Evolutionary conservation across 2,329 filamentous ascomycete genomes (phyloP).

Genomic region (Capronia epimyces): DNA sequence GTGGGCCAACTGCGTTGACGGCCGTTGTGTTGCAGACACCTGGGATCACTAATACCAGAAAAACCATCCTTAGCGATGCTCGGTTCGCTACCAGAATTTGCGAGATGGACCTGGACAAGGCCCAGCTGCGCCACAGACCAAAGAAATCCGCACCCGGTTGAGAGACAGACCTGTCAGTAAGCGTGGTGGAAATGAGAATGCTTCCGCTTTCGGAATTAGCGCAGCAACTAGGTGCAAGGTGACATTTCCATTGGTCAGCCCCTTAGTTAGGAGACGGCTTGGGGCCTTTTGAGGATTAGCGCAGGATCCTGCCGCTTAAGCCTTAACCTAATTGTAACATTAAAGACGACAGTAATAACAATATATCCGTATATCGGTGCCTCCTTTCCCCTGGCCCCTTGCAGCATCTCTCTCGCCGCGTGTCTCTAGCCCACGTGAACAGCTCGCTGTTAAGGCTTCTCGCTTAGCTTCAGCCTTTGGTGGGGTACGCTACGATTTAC

Average conservation of each 20-base stretch:
- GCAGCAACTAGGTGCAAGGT: not conserved
- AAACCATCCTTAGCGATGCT: not conserved
- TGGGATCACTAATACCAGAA: too few relatives aligned
- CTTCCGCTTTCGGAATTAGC: not conserved
- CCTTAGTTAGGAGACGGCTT: not conserved
- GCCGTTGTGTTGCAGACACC: not conserved
- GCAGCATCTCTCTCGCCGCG: not conserved
- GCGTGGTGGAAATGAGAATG: conserved; percentile 6
- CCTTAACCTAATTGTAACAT: not conserved
- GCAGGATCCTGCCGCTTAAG: not conserved
- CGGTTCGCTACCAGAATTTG: not conserved
- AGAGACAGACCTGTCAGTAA: not conserved
- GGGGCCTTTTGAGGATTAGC: not conserved
- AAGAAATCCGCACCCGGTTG: not conserved
- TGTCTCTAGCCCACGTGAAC: too few relatives aligned
- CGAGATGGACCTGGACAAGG: not conserved
- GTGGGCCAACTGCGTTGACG: not conserved
- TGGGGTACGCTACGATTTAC: too few relatives aligned
- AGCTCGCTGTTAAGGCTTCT: too few relatives aligned
- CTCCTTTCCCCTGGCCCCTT: not conserved
- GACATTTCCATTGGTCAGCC: not conserved
- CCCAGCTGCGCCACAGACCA: not conserved
- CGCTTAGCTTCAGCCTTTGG: too few relatives aligned
- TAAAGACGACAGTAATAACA: not conserved
- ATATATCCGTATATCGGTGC: not conserved